A percentile compares a stretch with the other conserved stretches of the same genome.
Conservation (phyloP, 148 eudicot species). For the Vaccinium macrocarpon region DNA sequence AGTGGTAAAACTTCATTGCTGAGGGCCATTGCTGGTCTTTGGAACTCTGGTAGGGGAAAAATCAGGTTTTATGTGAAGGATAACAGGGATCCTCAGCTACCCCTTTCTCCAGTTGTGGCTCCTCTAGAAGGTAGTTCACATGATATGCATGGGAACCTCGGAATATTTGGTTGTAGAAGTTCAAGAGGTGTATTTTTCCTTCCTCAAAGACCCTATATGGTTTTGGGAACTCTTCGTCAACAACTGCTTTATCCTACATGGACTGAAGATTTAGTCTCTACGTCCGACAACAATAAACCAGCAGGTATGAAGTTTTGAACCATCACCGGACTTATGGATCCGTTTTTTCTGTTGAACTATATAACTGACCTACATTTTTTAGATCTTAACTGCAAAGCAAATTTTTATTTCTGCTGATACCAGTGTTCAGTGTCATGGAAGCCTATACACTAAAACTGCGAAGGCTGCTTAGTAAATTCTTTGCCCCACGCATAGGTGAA, state of each 20-base stretch:
- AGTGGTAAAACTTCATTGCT: constrained; percentile 91
- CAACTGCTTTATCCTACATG: constrained; percentile 96
- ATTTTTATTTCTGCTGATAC: not conserved
- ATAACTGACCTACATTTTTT: not conserved
- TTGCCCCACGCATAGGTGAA: not conserved
- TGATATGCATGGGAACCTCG: constrained; percentile 26
- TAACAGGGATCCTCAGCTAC: constrained; percentile 24
- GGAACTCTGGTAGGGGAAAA: constrained; percentile 83
- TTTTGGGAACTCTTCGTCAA: constrained; percentile 92
- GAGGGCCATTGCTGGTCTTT: constrained; percentile 96
- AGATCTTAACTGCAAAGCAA: not conserved
- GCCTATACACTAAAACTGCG: not conserved
- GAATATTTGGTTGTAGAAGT: constrained; percentile 33
- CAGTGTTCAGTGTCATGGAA: not conserved
- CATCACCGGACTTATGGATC: not conserved
- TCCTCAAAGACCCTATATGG: constrained; percentile 97
- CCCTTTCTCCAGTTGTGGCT: constrained; percentile 19
- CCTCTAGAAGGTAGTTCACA: constrained; percentile 20
- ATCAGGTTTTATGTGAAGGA: constrained; percentile 56
- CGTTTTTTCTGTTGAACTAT: not conserved
- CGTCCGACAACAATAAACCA: constrained; percentile 34
- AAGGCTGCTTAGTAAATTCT: not conserved
- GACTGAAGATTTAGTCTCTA: constrained; percentile 45
- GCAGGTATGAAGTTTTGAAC: constrained; percentile 43
- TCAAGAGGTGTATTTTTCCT: constrained; percentile 78